Evolutionary conservation across 2,329 filamentous ascomycete genomes (phyloP), one percentile per base, ranked within the genome.

Genomic region (Monilinia vaccinii-corymbosi): DNA sequence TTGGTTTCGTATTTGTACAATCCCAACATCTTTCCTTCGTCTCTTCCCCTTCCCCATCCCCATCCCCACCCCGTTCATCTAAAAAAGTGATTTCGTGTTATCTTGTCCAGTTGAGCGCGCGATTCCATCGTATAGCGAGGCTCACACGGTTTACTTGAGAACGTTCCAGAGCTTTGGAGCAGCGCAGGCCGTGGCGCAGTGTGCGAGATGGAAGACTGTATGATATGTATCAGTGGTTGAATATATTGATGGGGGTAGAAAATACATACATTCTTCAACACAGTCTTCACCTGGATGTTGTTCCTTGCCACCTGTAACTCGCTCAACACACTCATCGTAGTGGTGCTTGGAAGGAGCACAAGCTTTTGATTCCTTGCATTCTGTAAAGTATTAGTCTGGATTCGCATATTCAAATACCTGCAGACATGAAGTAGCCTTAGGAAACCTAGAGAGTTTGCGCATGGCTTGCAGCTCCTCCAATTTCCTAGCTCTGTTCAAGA

Each of bases 151-250:
- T 83, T 96, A 97, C 84, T 93, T 95, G 75, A 97, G 88, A 77
- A 86, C 80, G 67, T 86, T 83, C 85, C 91, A 99, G 72, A 99
- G 88, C 86, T 96, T 97, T 72, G 93, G 92, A 59, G 94, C 94
- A 65, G 94, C 93, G 75, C 94, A 99, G 74, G 87, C 80, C 71
- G 84, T 89, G 66, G 93, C 91, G 81, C 94, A 99, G 83, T 97
- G 94, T 71, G 89, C 87, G 71, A 99, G 89, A 79, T 99, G 93
- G 88, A 99, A 99, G 82, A 97, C 93, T 97, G 70, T n/a, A 56
- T 57, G 48, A 14, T 36, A 23, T 55, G 1, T 23, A 23, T 62
- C 28, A 62, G 59, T 49, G n/a, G 9, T 40, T n/a, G 9, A 3
- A 23, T n/a, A 21, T 4, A 7, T 14, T 28, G 16, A 13, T 13